Base-by-base conservation (phyloP, 75 land plant species). In the Chamaecyparis obtusa region DNA sequence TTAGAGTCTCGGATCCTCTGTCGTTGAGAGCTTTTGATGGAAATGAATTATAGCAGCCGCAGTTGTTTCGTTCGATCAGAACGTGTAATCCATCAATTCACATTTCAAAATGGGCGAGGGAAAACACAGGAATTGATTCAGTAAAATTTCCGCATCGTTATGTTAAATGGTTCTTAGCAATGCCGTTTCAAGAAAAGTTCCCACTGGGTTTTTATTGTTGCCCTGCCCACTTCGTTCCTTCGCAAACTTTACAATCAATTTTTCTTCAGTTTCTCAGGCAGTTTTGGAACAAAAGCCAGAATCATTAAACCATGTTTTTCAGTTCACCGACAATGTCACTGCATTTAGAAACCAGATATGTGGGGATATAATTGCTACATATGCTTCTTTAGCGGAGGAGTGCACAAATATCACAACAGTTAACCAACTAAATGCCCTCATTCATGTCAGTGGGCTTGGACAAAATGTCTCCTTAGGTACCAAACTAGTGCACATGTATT, bases 351-450 rank as follows among this genome's bases (percentile, higher is more conserved):
- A 67, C n/a, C 71, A 27, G 71, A 67, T 6, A 67, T 67, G 30
- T 67, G 30, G 92, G 37, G 89, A 87, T 14, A 87, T 87, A 84
- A 86, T 67, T 67, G 71, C 71, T 67, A 21, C 71, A 27, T 67
- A 27, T 9, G 71, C 71, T 67, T 67, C 71, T 67, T 21, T 24
- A 67, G 71, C 71, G 4, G n/a, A 67, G 30, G 24, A 7, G n/a
- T 67, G 71, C 71, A 21, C 71, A 7, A 27, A 67, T 67, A 67
- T 67, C 30, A 24, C 9, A 67, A 6, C 30, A 27, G 30, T 67
- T 2, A n/a, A 78, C 21, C 84, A 83, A 51, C 10, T 83, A 48
- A 19, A 83, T 83, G 57, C 56, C 15, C 84, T 14, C 35, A 16
- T 51, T 32, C 36, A 39, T 30, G 13, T 48, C n/a, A n/a, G 7